Evolutionary conservation across 148 eudicot genomes (phyloP), one percentile per base, ranked within the genome.

Genomic region (Salicornia ramosissima): DNA sequence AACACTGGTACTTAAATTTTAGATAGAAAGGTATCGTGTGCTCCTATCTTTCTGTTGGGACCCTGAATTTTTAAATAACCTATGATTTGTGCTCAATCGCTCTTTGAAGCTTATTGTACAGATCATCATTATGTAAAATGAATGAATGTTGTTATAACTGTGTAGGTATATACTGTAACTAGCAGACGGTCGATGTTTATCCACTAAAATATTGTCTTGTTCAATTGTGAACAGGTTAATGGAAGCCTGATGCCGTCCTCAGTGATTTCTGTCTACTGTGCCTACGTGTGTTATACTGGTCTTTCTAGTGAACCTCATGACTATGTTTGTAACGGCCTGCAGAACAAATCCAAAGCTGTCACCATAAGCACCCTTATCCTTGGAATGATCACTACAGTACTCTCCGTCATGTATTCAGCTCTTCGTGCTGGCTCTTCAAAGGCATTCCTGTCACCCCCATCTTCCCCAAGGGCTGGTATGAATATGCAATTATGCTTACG

Each of bases 241-340:
- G 99, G 97, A 34, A 94, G 99, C 85, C 90, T 94, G 52, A 78
- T 94, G 81, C 99, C 97, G 49, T 97, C 99, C 59, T 90, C 99
- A 19, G 97, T 94, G 67, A 86, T 94, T 67, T 90, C 99, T 8
- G 83, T 94, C 28, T 94, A 94, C 70, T 90, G 99, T 83, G 97
- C 97, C 70, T 94, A 90, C 71, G 85, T 94, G 43, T 94, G 99
- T 56, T 94, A 82, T 75, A 88, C 97, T 31, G 99, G 81, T 66
- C 96, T 94, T 63, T 87, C 99, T 45, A 81, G 86, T 40, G 99
- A 94, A 77, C 99, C 99, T 69, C 86, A 85, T 70, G 86, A 80
- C 68, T 94, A 94, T 70, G 87, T 68, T 39, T 94, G 99, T 93
- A 94, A 94, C 58, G 90, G 92, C 24, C 87, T 94, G 29, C 88